A percentile compares a stretch with the other conserved stretches of the same genome.
These are phyloP conservation scores for Flaveria sonorensis DNA, from an alignment of 129 eudicot species.

Conservation along the genomic window DNA sequence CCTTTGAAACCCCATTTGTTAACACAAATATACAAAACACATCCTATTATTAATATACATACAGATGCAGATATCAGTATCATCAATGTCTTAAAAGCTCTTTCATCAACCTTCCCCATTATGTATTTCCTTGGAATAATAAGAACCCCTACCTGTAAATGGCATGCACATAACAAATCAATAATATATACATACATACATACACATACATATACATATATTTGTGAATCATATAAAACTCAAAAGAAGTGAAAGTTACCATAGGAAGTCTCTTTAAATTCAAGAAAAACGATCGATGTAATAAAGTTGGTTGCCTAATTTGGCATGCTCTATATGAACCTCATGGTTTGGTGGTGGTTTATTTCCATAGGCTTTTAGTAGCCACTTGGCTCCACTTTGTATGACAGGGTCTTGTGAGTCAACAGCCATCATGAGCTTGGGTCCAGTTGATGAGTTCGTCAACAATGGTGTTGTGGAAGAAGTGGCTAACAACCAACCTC, in stretches of 20 bases:
- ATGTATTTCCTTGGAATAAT: constrained; percentile 91
- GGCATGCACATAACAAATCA: neutral
- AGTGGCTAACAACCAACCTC: constrained; percentile 93
- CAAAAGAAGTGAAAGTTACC: constrained; percentile 44
- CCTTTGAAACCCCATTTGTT: constrained; percentile 97
- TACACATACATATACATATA: neutral
- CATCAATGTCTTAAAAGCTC: constrained; percentile 75
- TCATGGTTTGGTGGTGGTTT: constrained; percentile 57
- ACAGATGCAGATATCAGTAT: constrained; percentile 85
- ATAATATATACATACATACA: neutral
- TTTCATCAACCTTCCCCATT: constrained; percentile 94
- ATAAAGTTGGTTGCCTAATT: constrained; percentile 61
- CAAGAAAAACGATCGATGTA: constrained; percentile 87
- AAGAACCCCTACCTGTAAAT: constrained; percentile 81
- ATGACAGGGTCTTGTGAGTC: constrained; percentile 77
- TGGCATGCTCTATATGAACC: constrained; percentile 88
- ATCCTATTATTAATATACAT: constrained; percentile 81
- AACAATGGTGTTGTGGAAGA: constrained; percentile 80
- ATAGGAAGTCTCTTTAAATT: constrained; percentile 92
- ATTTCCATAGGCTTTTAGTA: constrained; percentile 55
- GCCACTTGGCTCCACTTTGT: constrained; percentile 76
- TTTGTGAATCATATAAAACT: neutral
- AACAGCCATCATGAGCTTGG: constrained; percentile 85
- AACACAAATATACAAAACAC: constrained; percentile 83
- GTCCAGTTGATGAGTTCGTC: constrained; percentile 62